A percentile compares a stretch with the other conserved stretches of the same genome.
Evolutionary conservation across 208 protist species (phyloP).

Genomic region (Entamoeba dispar): DNA sequence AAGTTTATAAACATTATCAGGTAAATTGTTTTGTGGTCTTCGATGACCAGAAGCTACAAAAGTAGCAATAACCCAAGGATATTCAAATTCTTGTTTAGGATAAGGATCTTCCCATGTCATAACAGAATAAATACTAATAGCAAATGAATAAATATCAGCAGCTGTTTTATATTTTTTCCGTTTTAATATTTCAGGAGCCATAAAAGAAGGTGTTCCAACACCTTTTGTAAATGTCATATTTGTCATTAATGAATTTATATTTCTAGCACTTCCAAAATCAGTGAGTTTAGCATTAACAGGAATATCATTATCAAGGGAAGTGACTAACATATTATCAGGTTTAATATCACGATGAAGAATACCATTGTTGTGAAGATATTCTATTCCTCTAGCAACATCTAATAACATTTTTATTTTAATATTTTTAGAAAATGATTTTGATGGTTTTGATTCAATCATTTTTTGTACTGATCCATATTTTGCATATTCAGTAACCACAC

Average conservation of each 20-base stretch:
- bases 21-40: not conserved
- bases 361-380: not conserved
- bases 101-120: not conserved
- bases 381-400: not conserved
- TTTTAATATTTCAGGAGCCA: not conserved
- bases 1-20: not conserved
- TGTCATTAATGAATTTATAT: no score
- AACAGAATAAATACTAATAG: not conserved
- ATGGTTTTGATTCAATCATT: not conserved
- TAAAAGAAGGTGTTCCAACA: not conserved
- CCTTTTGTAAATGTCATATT: not conserved
- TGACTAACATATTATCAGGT: no score
- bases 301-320: no score
- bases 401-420: not conserved
- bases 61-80: not conserved
- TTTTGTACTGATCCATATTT: not conserved
- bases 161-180: not conserved
- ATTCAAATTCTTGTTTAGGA: not conserved
- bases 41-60: not conserved
- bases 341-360: no score
- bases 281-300: no score
- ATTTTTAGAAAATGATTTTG: not conserved
- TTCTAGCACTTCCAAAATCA: no score
- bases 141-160: not conserved
- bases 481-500: not conserved